These are phyloP conservation scores for Hymenoscyphus fructigenus DNA, from an alignment of 2,329 filamentous ascomycete species.

Conservation along the genomic window DNA sequence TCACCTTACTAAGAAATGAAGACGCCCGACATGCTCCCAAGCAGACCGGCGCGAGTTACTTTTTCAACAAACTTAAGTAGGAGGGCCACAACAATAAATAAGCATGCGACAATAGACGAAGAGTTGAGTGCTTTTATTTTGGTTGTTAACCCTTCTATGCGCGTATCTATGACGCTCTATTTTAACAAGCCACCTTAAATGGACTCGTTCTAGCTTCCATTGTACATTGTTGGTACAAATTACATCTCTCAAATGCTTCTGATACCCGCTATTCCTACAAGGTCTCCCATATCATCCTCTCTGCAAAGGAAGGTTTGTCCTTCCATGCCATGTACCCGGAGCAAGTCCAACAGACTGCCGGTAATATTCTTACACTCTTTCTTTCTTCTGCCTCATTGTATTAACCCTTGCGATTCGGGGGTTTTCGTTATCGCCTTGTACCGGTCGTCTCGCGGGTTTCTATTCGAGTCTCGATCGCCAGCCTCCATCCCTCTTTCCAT, in stretches of 20 bases:
- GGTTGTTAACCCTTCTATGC: too few species aligned
- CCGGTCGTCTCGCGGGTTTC: too few species aligned
- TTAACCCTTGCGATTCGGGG: background rate
- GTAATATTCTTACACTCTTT: background rate
- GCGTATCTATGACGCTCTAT: background rate
- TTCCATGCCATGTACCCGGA: background rate
- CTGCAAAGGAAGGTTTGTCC: background rate
- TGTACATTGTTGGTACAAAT: background rate
- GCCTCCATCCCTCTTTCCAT: background rate
- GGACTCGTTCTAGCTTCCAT: background rate
- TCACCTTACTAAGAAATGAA: too few species aligned
- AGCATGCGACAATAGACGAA: too few species aligned
- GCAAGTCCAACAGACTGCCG: background rate
- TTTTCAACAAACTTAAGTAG: too few species aligned
- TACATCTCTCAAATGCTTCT: background rate
- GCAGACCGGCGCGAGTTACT: too few species aligned
- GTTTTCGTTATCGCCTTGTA: too few species aligned
- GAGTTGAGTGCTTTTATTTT: too few species aligned
- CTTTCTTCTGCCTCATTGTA: background rate
- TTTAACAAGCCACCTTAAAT: background rate
- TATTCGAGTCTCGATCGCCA: background rate
- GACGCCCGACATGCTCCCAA: too few species aligned
- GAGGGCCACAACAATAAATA: too few species aligned
- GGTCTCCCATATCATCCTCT: background rate
- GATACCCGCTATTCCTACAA: background rate